phyloP scores from a whole-genome alignment of 768 basidiomycete genomes.

The Mycena venus region DNA sequence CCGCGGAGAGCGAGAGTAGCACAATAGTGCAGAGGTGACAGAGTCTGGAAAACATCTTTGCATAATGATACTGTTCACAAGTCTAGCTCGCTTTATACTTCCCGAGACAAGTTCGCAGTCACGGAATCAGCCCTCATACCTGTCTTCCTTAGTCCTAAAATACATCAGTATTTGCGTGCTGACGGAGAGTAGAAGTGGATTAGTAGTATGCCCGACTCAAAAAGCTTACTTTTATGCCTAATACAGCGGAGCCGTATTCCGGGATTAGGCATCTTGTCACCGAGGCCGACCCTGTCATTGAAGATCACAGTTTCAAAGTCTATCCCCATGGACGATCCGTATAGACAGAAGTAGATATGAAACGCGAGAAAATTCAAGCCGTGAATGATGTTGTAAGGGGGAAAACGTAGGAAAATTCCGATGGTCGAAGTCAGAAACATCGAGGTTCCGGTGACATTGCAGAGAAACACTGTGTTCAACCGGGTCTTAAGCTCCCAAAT shows the following conservation, averaged over 20 bases:
- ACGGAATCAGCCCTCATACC: background rate
- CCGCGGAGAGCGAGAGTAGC: background rate
- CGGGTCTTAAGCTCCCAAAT: background rate
- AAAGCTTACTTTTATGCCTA: background rate
- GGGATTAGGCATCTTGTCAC: background rate
- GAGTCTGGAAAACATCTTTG: background rate
- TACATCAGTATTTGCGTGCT: constrained; percentile 4
- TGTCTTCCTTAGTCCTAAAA: background rate
- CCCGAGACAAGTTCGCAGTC: background rate
- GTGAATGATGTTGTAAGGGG: background rate
- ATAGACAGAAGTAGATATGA: background rate
- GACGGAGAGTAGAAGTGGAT: constrained; percentile 4
- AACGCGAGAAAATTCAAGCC: background rate
- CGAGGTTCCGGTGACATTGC: background rate
- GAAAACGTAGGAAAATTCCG: background rate
- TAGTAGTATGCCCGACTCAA: constrained; percentile 5
- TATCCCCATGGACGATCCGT: constrained; percentile 1
- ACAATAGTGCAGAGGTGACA: background rate
- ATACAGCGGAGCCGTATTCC: background rate
- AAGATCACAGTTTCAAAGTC: constrained; percentile 10
- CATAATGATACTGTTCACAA: constrained; percentile 4
- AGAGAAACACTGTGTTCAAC: background rate
- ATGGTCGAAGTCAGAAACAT: background rate
- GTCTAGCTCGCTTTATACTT: constrained; percentile 15
- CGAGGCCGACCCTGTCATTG: constrained; percentile 7